phyloP scores from a whole-genome alignment of 495 filamentous ascomycete species.

The Xylaria castorea region DNA sequence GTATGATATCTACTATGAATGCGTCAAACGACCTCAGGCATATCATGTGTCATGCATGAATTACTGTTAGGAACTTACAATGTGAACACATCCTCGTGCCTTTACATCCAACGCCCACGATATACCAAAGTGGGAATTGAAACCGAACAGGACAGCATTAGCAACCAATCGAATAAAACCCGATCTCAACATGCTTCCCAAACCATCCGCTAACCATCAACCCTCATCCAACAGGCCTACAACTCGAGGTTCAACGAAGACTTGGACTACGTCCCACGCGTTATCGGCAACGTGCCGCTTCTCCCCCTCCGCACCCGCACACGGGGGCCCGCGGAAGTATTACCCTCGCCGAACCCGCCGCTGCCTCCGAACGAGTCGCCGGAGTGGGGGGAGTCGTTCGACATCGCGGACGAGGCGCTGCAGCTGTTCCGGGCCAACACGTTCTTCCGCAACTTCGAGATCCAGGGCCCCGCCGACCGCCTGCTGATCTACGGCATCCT shows the following conservation, averaged over 20 bases:
- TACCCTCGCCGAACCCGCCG: slow-evolving; percentile 64
- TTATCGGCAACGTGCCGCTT: slow-evolving; percentile 88
- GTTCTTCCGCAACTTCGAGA: slow-evolving; percentile 99
- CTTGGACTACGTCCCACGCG: slow-evolving; percentile 48
- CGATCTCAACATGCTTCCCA: background rate
- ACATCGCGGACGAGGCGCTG: slow-evolving; percentile 92
- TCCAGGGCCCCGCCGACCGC: slow-evolving; percentile 94
- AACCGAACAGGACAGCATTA: background rate
- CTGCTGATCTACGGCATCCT: slow-evolving; percentile 96
- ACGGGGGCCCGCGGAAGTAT: slow-evolving; percentile 87
- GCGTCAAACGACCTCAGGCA: background rate
- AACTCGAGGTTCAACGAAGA: slow-evolving; percentile 92
- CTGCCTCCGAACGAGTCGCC: slow-evolving; percentile 74
- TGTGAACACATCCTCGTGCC: background rate
- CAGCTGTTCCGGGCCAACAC: slow-evolving; percentile 96
- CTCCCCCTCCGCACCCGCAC: slow-evolving; percentile 91
- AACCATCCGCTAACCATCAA: background rate
- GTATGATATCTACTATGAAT: slow-evolving; percentile 3
- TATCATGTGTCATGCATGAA: background rate
- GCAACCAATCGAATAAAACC: background rate
- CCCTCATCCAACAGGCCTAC: slow-evolving; percentile 68
- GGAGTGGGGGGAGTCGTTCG: slow-evolving; percentile 88
- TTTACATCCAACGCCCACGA: background rate
- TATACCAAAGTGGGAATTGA: background rate
- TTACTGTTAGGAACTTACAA: background rate